A percentile compares a stretch with the other conserved stretches of the same genome.
phyloP scores from a whole-genome alignment of 768 basidiomycete species.

The Lactarius deliciosus region DNA sequence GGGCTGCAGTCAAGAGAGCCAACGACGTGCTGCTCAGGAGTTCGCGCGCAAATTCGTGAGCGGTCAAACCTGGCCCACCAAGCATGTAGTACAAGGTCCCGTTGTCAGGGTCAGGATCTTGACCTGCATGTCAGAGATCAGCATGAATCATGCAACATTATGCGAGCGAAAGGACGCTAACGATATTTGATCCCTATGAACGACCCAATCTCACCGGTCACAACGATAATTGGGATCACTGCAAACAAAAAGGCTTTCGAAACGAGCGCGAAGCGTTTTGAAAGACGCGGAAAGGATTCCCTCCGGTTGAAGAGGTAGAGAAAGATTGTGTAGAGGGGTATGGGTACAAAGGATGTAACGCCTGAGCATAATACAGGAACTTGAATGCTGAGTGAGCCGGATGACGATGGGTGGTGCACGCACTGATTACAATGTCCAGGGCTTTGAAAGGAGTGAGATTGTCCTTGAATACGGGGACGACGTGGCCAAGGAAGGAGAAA shows the following conservation, averaged over 20 bases:
- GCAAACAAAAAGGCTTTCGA: conserved; percentile 47
- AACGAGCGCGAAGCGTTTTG: conserved; percentile 47
- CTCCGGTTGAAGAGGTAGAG: conserved; percentile 55
- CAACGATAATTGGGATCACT: conserved; percentile 56
- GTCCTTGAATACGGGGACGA: conserved; percentile 50
- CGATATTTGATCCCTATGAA: conserved; percentile 60
- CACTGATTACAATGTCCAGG: conserved; percentile 64
- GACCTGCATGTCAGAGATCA: conserved; percentile 16
- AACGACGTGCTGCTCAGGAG: conserved; percentile 64
- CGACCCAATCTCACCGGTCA: conserved; percentile 60
- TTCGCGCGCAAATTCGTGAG: conserved; percentile 45
- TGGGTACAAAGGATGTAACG: conserved; percentile 61
- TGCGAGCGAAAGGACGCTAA: conserved; percentile 37
- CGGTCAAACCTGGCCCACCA: conserved; percentile 44
- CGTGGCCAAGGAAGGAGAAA: conserved; percentile 59
- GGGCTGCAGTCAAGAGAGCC: conserved; percentile 55
- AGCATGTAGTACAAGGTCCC: conserved; percentile 18
- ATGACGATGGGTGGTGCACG: conserved; percentile 30
- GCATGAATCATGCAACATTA: background rate
- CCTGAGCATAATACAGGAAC: conserved; percentile 34
- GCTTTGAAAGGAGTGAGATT: conserved; percentile 48
- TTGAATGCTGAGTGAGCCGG: background rate
- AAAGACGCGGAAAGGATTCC: conserved; percentile 54
- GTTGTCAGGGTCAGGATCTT: background rate
- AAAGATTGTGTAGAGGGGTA: conserved; percentile 62